Evolutionary conservation across 345 rosid species (phyloP), one percentile per base, ranked within the genome.

Genomic region (Trapa incisa): DNA sequence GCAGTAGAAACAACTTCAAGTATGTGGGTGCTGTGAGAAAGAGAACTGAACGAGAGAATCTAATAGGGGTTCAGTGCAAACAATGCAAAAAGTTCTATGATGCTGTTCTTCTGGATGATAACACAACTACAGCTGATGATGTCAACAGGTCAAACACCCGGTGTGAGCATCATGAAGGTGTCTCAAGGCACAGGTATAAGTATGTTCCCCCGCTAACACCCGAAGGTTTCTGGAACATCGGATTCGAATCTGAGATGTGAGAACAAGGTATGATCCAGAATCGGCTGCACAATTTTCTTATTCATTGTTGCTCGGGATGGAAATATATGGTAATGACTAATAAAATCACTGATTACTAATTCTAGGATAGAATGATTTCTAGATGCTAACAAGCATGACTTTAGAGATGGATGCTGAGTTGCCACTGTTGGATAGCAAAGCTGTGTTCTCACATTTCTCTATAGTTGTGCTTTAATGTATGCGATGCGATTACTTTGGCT

Each of bases 211-310:
- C 97, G 37, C 37, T 84, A 80, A 90, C 97, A 65, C 97, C 97
- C 35, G 98, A 90, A 71, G 98, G 96, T 38, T 93, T 93, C 78
- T 90, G 97, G 97, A 88, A 90, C 73, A 90, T 93, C 62, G 96
- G 97, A 39, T 90, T 90, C 76, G 97, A 93, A 72, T 88, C 97
- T 47, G 97, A 93, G 79, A 87, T 87, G 84, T 93, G 63, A 58
- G 38, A 1, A 1, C 63, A 32, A 10, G 32, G 15, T 32, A 35
- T 58, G 63, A 8, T 29, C 35, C 12, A 32, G 15, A 13, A 58
- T 38, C 35, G 33, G 63, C 16, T 58, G 63, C 37, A 58, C 35
- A 58, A 32, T 57, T 57, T 14, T 57, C 29, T 57, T 32, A 9
- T 5, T 58, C 63, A 32, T 58, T 58, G 38, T 58, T 58, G 63